Evolutionary conservation across 2,329 filamentous ascomycete genomes (phyloP), one percentile per base, ranked within the genome.

Genomic region (Elsinoe arachidis): DNA sequence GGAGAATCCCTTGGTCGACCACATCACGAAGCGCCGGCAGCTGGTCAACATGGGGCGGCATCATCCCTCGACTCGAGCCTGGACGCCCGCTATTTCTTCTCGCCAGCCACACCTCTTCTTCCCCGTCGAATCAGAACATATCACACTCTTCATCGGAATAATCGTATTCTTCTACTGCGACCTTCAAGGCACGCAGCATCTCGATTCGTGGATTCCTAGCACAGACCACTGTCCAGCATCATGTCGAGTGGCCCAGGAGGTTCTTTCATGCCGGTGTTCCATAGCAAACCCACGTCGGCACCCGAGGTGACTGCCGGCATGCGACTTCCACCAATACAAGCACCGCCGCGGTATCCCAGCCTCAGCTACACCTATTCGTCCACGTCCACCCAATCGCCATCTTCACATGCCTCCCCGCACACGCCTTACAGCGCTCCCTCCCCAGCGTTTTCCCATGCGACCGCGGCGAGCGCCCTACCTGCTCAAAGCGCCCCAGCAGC

Each of bases 81-180:
- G 26, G 17, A 21, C 46, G 26, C 46, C 46, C 46, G 19, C 26
- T 51, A 51, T 51, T 51, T 51, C 46, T 35, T 51, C 46, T 23
- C 41, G 17, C 12, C 46, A 12, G 49, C 15, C 34, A 53, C 49
- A 53, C 49, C 49, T 39, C 34, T 39, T 53, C 17, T 38, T 39
- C 49, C 19, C 30, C 66, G 69, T 71, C 75, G 72, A 77, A 77
- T 75, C 74, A 76, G 70, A 68, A 54, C 64, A 64, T 60, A 63
- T 64, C 61, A 58, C 62, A 63, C 63, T 63, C 26, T 65, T 65
- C 67, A 66, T 61, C 64, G 61, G 66, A 65, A 66, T 68, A 30
- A 30, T 65, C 67, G 67, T 63, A 63, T 61, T 65, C 60, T 60
- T 61, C 62, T 63, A 61, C 63, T 61, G 62, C 7, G 26, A 30